Base-by-base conservation (phyloP, 768 basidiomycete genomes). In the Filobasidium wieringae region DNA sequence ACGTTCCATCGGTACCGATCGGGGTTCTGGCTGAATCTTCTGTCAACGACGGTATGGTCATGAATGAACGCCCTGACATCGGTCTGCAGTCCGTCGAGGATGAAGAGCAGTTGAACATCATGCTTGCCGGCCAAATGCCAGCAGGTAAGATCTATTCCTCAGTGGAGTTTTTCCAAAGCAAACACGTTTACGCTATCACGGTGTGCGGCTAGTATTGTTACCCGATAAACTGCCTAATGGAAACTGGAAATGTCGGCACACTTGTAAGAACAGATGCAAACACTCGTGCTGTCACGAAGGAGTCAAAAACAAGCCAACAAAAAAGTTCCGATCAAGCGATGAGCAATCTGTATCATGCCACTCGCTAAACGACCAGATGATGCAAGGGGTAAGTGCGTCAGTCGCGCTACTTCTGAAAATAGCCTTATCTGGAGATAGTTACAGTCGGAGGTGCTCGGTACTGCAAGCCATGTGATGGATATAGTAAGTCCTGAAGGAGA, bases 61-160 rank as follows among this genome's bases (percentile, higher is more conserved):
- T 1, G 65, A 80, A 63, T 86, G 86, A 68, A 61, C 34, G 5
- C 6, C 33, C 53, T 17, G 53, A 55, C 33, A 32, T 33, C 22
- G 37, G 36, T 39, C 40, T 55, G 8, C 11, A 14, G 14, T 29
- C 53, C 5, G 22, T 51, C 2, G 49, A 57, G 33, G 31, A 12
- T 4, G 56, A 32, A 24, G 31, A 22, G 5, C 4, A 55, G 17
- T 22, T 24, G 1, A 40, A 36, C 31, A n/a, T 22, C 9, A 26
- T 19, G 19, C 22, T 24, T 27, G 31, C 17, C 41, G 43, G 4
- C 52, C 3, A 53, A 15, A 26, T 7, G 17, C 22, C 19, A 27
- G 7, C n/a, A n/a, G n/a, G n/a, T n/a, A 22, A 53, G 22, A 27
- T 24, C 30, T 14, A 4, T 53, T 34, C 17, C 17, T 15, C 32